Percentiles rank a stretch among this genome's conserved stretches.
Evolutionary conservation across 148 eudicot species (phyloP).

Genomic region (Chenopodium berlandieri): DNA sequence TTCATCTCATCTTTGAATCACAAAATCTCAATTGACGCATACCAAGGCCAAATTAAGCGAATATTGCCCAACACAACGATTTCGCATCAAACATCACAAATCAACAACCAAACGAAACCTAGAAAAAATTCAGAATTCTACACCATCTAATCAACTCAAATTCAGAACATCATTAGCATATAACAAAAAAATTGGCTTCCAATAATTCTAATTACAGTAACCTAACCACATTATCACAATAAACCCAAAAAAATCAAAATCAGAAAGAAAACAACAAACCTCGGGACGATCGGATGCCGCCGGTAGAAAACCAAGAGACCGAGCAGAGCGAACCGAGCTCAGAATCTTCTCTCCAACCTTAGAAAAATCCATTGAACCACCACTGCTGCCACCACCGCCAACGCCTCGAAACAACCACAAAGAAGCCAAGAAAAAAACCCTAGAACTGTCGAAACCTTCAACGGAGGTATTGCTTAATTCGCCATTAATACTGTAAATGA

Average conservation of each 20-base stretch:
- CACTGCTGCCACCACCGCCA: conserved; percentile 36
- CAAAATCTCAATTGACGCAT: not conserved
- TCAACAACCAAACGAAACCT: not conserved
- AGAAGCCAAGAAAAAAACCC: conserved; percentile 71
- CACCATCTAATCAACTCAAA: not conserved
- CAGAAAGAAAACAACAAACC: conserved; percentile 35
- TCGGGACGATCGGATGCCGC: conserved; percentile 84
- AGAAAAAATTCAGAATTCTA: not conserved
- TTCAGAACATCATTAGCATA: not conserved
- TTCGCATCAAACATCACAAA: too few relatives aligned
- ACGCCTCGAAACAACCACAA: conserved; percentile 44
- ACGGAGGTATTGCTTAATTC: conserved; percentile 39
- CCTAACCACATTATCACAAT: not conserved
- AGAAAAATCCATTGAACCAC: conserved; percentile 79
- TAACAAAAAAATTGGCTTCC: not conserved
- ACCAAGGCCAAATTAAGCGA: not conserved
- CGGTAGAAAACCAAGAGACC: conserved; percentile 78
- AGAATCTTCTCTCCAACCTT: conserved; percentile 84
- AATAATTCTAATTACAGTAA: conserved; percentile 4
- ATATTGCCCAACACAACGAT: not conserved
- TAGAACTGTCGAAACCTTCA: conserved; percentile 61
- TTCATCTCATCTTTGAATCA: not conserved
- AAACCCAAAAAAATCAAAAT: not conserved
- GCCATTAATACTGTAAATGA: conserved; percentile 37
- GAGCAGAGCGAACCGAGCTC: conserved; percentile 86